phyloP scores from a whole-genome alignment of 352 stramenopile species.

The Phytopythium boreale region DNA sequence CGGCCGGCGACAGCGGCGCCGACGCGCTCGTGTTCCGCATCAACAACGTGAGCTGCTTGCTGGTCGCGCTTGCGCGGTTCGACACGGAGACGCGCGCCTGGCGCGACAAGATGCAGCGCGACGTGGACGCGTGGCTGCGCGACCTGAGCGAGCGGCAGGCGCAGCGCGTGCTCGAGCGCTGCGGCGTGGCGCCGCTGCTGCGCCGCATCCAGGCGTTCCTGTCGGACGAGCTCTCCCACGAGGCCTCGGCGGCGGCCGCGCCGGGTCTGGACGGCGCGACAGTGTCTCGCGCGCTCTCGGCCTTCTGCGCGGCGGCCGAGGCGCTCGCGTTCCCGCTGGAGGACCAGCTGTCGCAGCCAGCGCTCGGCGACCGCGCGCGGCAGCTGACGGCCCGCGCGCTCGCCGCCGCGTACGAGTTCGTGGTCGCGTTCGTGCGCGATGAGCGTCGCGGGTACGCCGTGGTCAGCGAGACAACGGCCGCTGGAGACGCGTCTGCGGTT shows the following conservation, averaged over 20 bases:
- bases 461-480: not conserved
- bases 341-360: slow-evolving; percentile 49
- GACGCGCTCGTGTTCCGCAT: slow-evolving; percentile 66
- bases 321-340: slow-evolving; percentile 49
- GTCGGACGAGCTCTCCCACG: slow-evolving; percentile 15
- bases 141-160: slow-evolving; percentile 46
- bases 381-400: slow-evolving; percentile 32
- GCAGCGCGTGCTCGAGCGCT: slow-evolving; percentile 45
- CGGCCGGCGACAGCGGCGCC: slow-evolving; percentile 18
- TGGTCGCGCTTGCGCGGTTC: slow-evolving; percentile 40
- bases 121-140: slow-evolving; percentile 35
- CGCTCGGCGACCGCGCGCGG: slow-evolving; percentile 40
- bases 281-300: slow-evolving; percentile 49
- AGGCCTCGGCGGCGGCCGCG: slow-evolving; percentile 9
- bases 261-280: slow-evolving; percentile 41
- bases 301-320: slow-evolving; percentile 46
- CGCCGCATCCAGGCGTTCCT: slow-evolving; percentile 37
- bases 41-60: slow-evolving; percentile 73
- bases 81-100: slow-evolving; percentile 35
- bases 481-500: not conserved
- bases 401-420: slow-evolving; percentile 39
- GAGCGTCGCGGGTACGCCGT: slow-evolving; percentile 8
- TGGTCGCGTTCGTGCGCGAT: slow-evolving; percentile 54
- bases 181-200: slow-evolving; percentile 31
- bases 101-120: slow-evolving; percentile 22